phyloP scores from a whole-genome alignment of 2,329 filamentous ascomycete genomes.

The Gliomastix tumulicola region DNA sequence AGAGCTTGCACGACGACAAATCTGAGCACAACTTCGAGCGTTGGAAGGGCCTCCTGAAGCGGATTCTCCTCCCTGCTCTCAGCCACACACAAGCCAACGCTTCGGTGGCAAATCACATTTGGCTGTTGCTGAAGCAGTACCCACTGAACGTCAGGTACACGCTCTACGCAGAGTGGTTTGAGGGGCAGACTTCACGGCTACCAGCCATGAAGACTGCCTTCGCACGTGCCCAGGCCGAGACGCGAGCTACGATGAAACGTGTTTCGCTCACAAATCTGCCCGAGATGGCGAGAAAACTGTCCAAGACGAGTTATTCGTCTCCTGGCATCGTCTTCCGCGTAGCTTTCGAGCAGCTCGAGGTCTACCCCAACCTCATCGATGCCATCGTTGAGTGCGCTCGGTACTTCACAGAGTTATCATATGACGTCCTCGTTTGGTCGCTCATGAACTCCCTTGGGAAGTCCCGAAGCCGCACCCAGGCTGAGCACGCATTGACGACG shows the following conservation, averaged over 20 bases:
- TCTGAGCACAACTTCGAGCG: slow-evolving; percentile 65
- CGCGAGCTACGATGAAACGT: slow-evolving; percentile 79
- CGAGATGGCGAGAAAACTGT: slow-evolving; percentile 79
- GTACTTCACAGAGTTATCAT: slow-evolving; percentile 88
- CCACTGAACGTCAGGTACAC: slow-evolving; percentile 71
- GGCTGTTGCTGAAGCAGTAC: slow-evolving; percentile 73
- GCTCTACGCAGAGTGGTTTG: slow-evolving; percentile 92
- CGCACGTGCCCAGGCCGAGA: slow-evolving; percentile 68
- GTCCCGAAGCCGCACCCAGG: slow-evolving; percentile 55
- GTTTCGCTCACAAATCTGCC: slow-evolving; percentile 82
- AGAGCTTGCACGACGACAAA: slow-evolving; percentile 63
- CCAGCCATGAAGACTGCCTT: slow-evolving; percentile 77
- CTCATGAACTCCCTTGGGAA: slow-evolving; percentile 69
- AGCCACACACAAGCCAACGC: slow-evolving; percentile 83
- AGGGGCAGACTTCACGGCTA: slow-evolving; percentile 66
- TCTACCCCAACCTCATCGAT: slow-evolving; percentile 91
- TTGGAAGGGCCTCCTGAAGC: slow-evolving; percentile 80
- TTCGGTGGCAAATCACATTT: slow-evolving; percentile 78
- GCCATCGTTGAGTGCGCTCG: slow-evolving; percentile 90
- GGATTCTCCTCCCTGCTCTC: slow-evolving; percentile 79
- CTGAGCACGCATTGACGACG: slow-evolving; percentile 61
- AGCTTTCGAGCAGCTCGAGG: slow-evolving; percentile 84
- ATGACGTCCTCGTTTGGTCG: slow-evolving; percentile 91
- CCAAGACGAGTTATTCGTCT: slow-evolving; percentile 86
- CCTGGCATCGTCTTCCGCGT: slow-evolving; percentile 89